phyloP scores from a whole-genome alignment of 2,329 filamentous ascomycete species.

The Aureobasidium pullulans region DNA sequence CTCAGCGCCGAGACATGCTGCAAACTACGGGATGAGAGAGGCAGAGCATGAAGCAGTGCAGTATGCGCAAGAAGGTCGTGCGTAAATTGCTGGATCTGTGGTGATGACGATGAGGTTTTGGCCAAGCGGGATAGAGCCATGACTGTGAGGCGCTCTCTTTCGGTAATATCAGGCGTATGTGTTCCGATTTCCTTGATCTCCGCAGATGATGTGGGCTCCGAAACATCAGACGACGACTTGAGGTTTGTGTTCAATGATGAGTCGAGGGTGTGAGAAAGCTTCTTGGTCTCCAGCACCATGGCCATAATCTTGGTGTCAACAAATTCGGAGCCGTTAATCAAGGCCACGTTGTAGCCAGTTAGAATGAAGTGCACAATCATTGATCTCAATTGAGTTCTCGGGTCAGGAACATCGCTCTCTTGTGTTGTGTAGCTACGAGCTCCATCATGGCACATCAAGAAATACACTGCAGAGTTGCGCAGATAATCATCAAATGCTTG shows the following conservation, averaged over 20 bases:
- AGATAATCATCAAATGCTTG: slow-evolving; percentile 51
- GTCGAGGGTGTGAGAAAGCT: slow-evolving; percentile 12
- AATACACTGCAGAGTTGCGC: slow-evolving; percentile 49
- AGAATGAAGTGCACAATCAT: slow-evolving; percentile 51
- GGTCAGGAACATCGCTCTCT: slow-evolving; percentile 13
- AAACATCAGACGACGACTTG: not conserved
- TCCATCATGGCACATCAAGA: slow-evolving; percentile 63
- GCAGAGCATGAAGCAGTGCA: slow-evolving; percentile 23
- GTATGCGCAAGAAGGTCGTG: slow-evolving; percentile 23
- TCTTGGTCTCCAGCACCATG: slow-evolving; percentile 37
- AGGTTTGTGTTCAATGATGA: not conserved
- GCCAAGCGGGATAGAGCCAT: slow-evolving; percentile 20
- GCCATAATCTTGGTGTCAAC: slow-evolving; percentile 55
- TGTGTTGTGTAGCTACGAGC: slow-evolving; percentile 20
- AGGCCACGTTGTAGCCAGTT: slow-evolving; percentile 52
- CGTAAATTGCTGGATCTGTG: not conserved
- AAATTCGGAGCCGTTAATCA: slow-evolving; percentile 58
- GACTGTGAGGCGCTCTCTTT: slow-evolving; percentile 22
- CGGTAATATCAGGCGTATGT: slow-evolving; percentile 16
- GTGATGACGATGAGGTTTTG: not conserved
- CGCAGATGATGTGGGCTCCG: not conserved
- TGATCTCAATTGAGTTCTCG: slow-evolving; percentile 29
- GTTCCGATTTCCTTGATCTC: not conserved
- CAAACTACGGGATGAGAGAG: slow-evolving; percentile 25
- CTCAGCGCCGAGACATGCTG: slow-evolving; percentile 12